Base-by-base conservation (phyloP, 257 asterid genomes). In the Plantago elongata region DNA sequence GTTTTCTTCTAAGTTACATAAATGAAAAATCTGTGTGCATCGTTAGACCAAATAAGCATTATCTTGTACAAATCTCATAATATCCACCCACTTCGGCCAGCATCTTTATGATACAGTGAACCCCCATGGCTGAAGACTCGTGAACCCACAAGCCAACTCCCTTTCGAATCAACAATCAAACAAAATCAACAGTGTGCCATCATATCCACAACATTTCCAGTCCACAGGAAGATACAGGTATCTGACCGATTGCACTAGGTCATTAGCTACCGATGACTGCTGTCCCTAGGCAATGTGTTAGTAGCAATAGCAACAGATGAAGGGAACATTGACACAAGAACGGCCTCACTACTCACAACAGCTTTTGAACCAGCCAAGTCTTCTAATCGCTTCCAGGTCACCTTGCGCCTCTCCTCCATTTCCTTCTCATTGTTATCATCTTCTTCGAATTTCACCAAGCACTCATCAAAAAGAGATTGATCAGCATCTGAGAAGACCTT, bases 311-410 rank as follows among this genome's bases (percentile, higher is more conserved):
- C 70, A 45, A 68, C 63, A 43, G 81, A 58, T 62, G 72, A 73
- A n/a, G 66, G 70, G 47, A 50, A 69, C 65, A 68, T 50, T 15
- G 78, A 72, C 27, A 57, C 40, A 34, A 34, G 40, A 5, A 34
- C 40, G 8, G 76, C 74, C 14, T 77, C 79, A 62, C 63, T 44
- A 51, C 64, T 66, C 40, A 34, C 40, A 10, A 54, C 71, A 61
- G 42, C 66, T 43, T 66, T 66, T 45, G 82, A 69, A 13, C 68
- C 60, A 13, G 78, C 78, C 13, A 59, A 57, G 9, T 72, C 62
- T 73, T 77, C 82, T 67, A 77, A 54, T 15, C 57, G 63, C 61
- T 70, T 77, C 82, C 82, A 77, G 17, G 42, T 54, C n/a, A 60
- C 50, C 56, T 54, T 74, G 51, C 78, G 71, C 49, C 50, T 77